Conservation (phyloP, 495 filamentous ascomycete genomes). For the Friedmanniomyces endolithicus region DNA sequence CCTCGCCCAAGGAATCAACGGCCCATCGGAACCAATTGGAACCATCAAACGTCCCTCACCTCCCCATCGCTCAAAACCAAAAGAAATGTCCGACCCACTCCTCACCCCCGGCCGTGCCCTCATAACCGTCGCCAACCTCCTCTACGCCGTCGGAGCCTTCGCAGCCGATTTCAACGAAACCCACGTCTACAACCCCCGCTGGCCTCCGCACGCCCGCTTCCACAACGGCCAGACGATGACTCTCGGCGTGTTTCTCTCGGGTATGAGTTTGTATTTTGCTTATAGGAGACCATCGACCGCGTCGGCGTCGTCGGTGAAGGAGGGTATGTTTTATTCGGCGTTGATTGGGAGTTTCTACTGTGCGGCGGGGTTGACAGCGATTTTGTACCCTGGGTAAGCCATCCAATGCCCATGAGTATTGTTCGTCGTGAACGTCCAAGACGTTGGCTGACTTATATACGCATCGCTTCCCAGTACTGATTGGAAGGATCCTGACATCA, state of each 20-base stretch:
- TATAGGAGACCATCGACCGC: neutral
- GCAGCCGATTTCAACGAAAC: constrained; percentile 17
- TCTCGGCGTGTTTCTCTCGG: constrained; percentile 5
- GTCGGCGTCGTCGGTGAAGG: neutral
- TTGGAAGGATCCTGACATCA: constrained; percentile 12
- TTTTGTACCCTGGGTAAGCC: constrained; percentile 15
- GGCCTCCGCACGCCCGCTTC: constrained; percentile 23
- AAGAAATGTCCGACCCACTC: neutral
- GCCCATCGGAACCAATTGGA: no score
- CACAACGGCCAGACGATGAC: constrained; percentile 29
- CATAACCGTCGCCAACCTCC: constrained; percentile 3
- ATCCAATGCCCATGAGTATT: no score
- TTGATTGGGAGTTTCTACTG: constrained; percentile 15
- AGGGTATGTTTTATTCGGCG: constrained; percentile 3
- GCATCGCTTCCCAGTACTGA: no score
- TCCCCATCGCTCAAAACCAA: neutral
- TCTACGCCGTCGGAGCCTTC: constrained; percentile 12
- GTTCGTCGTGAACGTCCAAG: no score
- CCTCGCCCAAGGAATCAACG: no score
- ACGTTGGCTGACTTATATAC: no score
- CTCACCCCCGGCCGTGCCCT: constrained; percentile 11
- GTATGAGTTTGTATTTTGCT: constrained; percentile 3
- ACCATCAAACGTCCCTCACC: no score
- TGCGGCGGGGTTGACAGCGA: constrained; percentile 8
- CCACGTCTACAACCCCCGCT: constrained; percentile 26